Conservation (phyloP, 345 rosid species). For the Sonneratia caseolaris region DNA sequence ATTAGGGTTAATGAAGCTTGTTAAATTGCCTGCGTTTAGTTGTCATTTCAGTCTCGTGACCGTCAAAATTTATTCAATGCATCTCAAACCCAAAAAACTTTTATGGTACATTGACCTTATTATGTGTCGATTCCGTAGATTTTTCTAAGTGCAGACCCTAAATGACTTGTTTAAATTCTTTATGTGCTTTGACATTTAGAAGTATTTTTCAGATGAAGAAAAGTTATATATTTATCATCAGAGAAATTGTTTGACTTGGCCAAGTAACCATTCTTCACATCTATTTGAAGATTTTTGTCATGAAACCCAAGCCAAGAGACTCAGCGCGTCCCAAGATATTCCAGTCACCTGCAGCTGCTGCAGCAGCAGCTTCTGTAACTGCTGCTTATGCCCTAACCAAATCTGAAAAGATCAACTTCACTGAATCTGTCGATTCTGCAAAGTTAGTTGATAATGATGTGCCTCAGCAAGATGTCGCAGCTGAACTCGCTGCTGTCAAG, state of each 20-base stretch:
- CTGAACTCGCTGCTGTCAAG: slow-evolving; percentile 38
- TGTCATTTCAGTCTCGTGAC: not conserved
- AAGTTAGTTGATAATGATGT: slow-evolving; percentile 27
- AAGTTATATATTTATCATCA: not conserved
- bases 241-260: not conserved
- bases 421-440: slow-evolving; percentile 25
- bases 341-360: slow-evolving; percentile 94
- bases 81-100: not conserved
- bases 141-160: not conserved
- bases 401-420: slow-evolving; percentile 59
- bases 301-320: slow-evolving; percentile 67
- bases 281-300: slow-evolving; percentile 48
- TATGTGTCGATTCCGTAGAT: not conserved
- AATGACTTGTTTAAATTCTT: not conserved
- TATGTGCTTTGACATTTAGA: not conserved
- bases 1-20: not conserved
- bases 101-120: not conserved
- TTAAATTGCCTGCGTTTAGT: not conserved
- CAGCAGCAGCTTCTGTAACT: slow-evolving; percentile 95
- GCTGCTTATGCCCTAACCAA: slow-evolving; percentile 93
- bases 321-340: slow-evolving; percentile 61
- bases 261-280: slow-evolving; percentile 1
- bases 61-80: not conserved
- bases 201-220: not conserved
- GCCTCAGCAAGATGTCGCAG: slow-evolving; percentile 25